Conservation (phyloP, 2,329 filamentous ascomycete species). For the Phialophora verrucosa region DNA sequence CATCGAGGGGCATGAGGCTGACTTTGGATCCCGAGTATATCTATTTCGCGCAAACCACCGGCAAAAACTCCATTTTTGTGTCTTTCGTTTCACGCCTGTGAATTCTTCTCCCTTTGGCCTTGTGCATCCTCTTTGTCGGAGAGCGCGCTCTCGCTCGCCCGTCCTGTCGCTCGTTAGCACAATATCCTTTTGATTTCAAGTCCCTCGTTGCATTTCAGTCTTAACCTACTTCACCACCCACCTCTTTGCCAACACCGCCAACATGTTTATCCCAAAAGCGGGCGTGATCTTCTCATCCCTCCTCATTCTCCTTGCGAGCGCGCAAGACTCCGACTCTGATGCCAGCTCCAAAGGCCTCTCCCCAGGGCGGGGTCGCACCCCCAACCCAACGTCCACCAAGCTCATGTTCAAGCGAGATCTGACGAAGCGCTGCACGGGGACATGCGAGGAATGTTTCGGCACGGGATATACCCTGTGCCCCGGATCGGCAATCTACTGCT, state of each 20-base stretch:
- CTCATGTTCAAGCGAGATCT: conserved; percentile 28
- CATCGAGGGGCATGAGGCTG: conserved; percentile 9
- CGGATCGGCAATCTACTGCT: conserved; percentile 29
- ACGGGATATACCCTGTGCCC: conserved; percentile 35
- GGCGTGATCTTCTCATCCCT: conserved; percentile 18
- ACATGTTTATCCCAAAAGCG: conserved; percentile 29
- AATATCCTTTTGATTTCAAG: neutral
- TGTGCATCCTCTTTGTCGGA: neutral
- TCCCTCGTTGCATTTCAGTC: conserved; percentile 11
- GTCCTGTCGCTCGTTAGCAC: neutral
- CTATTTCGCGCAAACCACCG: conserved; percentile 9
- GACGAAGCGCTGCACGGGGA: conserved; percentile 33
- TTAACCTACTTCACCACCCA: neutral
- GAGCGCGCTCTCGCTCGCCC: neutral
- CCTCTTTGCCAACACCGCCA: conserved; percentile 7
- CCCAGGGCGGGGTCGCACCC: conserved; percentile 12
- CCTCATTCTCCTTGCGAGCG: conserved; percentile 24
- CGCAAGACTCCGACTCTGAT: conserved; percentile 21
- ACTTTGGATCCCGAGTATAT: neutral
- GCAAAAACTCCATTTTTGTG: neutral
- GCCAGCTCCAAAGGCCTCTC: conserved; percentile 22
- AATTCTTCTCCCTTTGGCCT: neutral
- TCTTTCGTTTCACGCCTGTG: neutral
- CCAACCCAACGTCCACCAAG: conserved; percentile 17
- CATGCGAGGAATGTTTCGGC: conserved; percentile 35